Evolutionary conservation across 148 eudicot species (phyloP), one percentile per base, ranked within the genome.

Genomic region (Mesembryanthemum crystallinum): DNA sequence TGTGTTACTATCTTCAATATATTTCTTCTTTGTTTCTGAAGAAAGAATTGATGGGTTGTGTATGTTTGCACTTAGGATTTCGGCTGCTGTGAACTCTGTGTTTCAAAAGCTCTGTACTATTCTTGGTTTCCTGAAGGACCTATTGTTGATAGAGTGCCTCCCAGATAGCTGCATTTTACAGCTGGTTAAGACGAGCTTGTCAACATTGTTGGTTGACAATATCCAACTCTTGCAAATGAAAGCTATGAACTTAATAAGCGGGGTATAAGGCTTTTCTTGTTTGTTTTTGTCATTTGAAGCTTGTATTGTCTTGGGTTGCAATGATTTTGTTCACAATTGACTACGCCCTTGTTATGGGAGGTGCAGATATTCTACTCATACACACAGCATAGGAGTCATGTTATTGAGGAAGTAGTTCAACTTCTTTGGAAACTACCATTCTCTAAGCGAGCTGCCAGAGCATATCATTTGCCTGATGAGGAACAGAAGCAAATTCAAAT

Each of bases 401-500:
- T 95, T 77, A 82, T 95, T 78, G 97, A 95, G 67, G 99, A 92
- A 86, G 87, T 82, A 27, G 89, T 87, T 82, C 96, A 87, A 77
- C 79, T 90, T 76, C 97, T 95, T 63, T 78, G 91, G 87, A 95
- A 92, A 82, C 76, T 92, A 64, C 96, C 99, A 17, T 81, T 82
- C 71, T 86, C 99, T 39, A 95, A 89, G 78, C 86, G 90, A 78
- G 86, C 86, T 65, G 86, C 93, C 64, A 86, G 99, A 80, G 82
- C 92, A 70, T 95, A 89, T 86, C 97, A 89, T 85, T 86, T 95
- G 75, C 87, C 92, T 57, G 99, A 95, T 82, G 97, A 95, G 80
- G 99, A 95, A 54, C 99, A 95, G 87, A 92, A 81, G 86, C 97
- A 92, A 82, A 92, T 95, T 81, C 99, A 95, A 83, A 88, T 95